Conservation (phyloP, 2,329 filamentous ascomycete species). For the Penicillium sp. region DNA sequence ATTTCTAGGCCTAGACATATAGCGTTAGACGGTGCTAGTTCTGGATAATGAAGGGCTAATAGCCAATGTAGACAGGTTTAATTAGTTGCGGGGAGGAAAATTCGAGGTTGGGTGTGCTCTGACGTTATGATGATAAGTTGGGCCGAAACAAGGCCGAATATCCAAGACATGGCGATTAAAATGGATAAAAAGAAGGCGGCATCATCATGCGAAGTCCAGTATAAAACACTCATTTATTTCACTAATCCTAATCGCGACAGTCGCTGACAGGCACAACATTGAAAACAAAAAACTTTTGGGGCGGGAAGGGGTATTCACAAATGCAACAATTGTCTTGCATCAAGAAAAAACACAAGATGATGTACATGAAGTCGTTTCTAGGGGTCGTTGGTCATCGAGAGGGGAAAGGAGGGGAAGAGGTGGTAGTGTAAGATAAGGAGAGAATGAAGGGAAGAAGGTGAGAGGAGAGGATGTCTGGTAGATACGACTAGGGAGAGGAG, state of each 20-base stretch:
- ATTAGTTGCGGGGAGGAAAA: too few relatives aligned
- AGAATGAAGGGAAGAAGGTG: background rate
- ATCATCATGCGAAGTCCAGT: background rate
- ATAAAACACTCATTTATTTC: background rate
- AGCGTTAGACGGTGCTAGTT: too few relatives aligned
- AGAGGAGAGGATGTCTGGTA: background rate
- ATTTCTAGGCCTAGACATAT: too few relatives aligned
- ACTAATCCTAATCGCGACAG: constrained; percentile 7
- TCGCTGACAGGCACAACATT: constrained; percentile 6
- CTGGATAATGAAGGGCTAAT: too few relatives aligned
- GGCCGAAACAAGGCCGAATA: background rate
- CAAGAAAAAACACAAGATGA: constrained; percentile 23
- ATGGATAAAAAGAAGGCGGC: background rate
- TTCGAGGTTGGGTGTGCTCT: too few relatives aligned
- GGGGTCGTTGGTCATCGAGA: constrained; percentile 16
- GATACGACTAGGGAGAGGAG: background rate
- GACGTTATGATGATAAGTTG: background rate
- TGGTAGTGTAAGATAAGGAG: background rate
- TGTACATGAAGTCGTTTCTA: constrained; percentile 29
- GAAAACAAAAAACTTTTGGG: constrained; percentile 24
- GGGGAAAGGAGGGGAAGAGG: background rate
- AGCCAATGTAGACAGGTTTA: too few relatives aligned
- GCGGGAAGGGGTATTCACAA: constrained; percentile 31
- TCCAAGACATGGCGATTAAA: background rate
- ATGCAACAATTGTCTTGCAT: constrained; percentile 23